These are phyloP conservation scores for Trichosporon faecale DNA, from an alignment of 1,284 basidiomycete species.

Conservation along the genomic window DNA sequence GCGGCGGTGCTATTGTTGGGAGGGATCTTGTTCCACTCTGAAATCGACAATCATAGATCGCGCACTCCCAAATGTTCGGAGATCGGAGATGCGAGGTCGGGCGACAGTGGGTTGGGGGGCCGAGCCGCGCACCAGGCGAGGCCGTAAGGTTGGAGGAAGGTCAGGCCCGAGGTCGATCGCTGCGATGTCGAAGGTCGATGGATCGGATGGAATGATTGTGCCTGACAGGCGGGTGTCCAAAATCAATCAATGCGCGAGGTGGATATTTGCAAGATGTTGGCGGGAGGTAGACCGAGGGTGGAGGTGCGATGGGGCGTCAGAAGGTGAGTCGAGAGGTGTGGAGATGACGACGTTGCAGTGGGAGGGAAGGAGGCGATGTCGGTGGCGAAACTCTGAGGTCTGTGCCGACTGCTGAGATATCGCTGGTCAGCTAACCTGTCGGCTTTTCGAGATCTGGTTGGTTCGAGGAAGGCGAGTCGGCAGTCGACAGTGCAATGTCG, in stretches of 20 bases:
- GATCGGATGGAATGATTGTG: background rate
- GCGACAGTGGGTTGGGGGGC: background rate
- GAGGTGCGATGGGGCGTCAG: background rate
- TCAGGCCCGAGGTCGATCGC: background rate
- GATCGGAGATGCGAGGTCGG: background rate
- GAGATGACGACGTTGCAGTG: background rate
- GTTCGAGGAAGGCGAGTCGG: background rate
- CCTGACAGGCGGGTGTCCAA: background rate
- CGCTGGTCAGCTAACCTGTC: background rate
- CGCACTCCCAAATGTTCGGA: background rate
- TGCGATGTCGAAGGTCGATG: background rate
- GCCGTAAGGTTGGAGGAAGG: background rate
- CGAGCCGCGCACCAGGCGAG: background rate
- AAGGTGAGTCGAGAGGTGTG: background rate
- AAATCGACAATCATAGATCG: background rate
- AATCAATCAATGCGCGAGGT: background rate
- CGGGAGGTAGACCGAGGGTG: background rate
- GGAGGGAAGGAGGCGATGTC: background rate
- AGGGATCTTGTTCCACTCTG: background rate
- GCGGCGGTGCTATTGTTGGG: background rate
- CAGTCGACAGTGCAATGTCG: no score
- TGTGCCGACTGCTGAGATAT: background rate
- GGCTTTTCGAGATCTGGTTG: background rate
- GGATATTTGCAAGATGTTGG: background rate
- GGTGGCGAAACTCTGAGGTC: background rate